A percentile compares a stretch with the other conserved stretches of the same genome.
phyloP scores from a whole-genome alignment of 495 filamentous ascomycete species.

The Neurospora sp. region DNA sequence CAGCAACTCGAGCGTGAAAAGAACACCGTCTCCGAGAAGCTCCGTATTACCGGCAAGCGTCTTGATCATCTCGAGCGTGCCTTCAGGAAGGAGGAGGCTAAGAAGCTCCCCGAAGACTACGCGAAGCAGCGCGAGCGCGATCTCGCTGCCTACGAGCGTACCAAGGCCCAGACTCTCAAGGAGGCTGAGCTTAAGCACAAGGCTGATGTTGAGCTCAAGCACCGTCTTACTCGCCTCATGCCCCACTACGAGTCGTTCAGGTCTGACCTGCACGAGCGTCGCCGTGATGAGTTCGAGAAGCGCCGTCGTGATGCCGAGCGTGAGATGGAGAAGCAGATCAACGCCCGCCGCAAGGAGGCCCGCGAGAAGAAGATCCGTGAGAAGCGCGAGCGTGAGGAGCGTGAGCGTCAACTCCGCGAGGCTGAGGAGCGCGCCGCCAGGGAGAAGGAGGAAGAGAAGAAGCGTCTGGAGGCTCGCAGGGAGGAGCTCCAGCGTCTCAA shows the following conservation, averaged over 20 bases:
- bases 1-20: slow-evolving; percentile 96
- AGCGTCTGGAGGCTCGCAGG: slow-evolving; percentile 56
- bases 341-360: slow-evolving; percentile 72
- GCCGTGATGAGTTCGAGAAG: slow-evolving; percentile 92
- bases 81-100: slow-evolving; percentile 86
- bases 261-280: slow-evolving; percentile 66
- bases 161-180: slow-evolving; percentile 63
- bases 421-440: slow-evolving; percentile 69
- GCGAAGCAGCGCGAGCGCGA: slow-evolving; percentile 75
- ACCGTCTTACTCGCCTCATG: slow-evolving; percentile 75
- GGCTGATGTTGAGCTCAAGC: slow-evolving; percentile 84
- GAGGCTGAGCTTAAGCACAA: slow-evolving; percentile 77
- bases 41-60: slow-evolving; percentile 85
- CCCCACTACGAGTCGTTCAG: slow-evolving; percentile 72
- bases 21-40: slow-evolving; percentile 80
- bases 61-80: slow-evolving; percentile 97
- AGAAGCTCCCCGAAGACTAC: slow-evolving; percentile 82
- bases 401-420: slow-evolving; percentile 61
- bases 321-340: slow-evolving; percentile 83
- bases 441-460: slow-evolving; percentile 75
- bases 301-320: slow-evolving; percentile 78
- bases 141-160: slow-evolving; percentile 65
- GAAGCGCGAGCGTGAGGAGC: slow-evolving; percentile 72
- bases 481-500: slow-evolving; percentile 60
- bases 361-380: slow-evolving; percentile 63